Conservation (phyloP, 2,329 filamentous ascomycete species). For the Epichloe hybrida region DNA sequence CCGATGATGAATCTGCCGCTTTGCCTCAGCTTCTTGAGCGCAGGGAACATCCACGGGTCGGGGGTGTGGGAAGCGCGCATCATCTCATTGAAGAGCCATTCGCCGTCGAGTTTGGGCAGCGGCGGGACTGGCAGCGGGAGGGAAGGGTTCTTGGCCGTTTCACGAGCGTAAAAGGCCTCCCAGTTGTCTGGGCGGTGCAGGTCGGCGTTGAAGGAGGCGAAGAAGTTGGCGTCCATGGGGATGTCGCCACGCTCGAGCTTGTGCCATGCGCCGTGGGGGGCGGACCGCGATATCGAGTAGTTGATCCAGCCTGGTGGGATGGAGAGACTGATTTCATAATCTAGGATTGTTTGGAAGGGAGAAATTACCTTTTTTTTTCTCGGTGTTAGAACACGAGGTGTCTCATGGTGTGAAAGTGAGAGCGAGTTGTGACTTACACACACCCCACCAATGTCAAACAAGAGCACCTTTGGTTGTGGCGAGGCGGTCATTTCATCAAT, state of each 20-base stretch:
- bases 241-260: slow-evolving; percentile 75
- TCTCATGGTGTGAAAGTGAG: background rate
- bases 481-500: slow-evolving; percentile 27
- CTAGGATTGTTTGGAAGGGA: slow-evolving; percentile 83
- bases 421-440: slow-evolving; percentile 54
- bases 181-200: slow-evolving; percentile 55
- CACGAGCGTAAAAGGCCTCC: slow-evolving; percentile 45
- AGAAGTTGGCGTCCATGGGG: slow-evolving; percentile 61
- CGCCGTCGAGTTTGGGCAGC: slow-evolving; percentile 60
- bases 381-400: background rate
- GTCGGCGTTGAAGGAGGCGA: slow-evolving; percentile 60
- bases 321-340: slow-evolving; percentile 64
- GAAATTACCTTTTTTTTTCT: slow-evolving; percentile 54
- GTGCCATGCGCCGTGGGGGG: slow-evolving; percentile 77
- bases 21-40: slow-evolving; percentile 53
- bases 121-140: slow-evolving; percentile 37
- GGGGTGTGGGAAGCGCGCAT: slow-evolving; percentile 58
- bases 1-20: slow-evolving; percentile 58
- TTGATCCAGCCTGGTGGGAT: slow-evolving; percentile 90
- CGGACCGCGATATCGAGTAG: slow-evolving; percentile 67
- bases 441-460: slow-evolving; percentile 95
- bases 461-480: slow-evolving; percentile 54
- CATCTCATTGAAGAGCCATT: slow-evolving; percentile 81
- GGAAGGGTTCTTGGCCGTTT: slow-evolving; percentile 27
- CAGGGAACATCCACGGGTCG: slow-evolving; percentile 83